Base-by-base conservation (phyloP, 2,329 filamentous ascomycete species). In the Dactylellina haptotyla region DNA sequence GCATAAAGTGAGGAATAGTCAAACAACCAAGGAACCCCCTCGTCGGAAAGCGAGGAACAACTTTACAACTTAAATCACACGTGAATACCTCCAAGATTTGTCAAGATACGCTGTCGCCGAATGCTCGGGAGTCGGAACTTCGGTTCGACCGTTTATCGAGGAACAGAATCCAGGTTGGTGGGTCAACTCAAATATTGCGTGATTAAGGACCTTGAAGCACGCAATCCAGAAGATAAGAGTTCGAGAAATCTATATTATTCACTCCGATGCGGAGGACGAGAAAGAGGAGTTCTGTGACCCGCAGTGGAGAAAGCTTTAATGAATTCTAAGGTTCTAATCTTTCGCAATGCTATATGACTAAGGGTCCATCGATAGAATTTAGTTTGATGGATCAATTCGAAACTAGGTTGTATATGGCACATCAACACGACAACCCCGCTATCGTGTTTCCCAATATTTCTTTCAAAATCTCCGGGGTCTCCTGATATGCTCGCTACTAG, bases 171-270 rank as follows among this genome's bases (percentile, higher is more conserved):
- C 66, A 54, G 57, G 66, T 64, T 58, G 39, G 66, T 71, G 66
- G 66, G 58, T 64, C 48, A 45, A 43, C 25, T 30, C 18, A 64
- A 30, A 25, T 28, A 64, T 71, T 71, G 66, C 66, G 66, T 71
- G 66, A 71, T 43, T 26, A 58, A 71, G 58, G 58, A 58, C 51
- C 45, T 6, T 12, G 51, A 45, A 66, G 56, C 66, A 64, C 66
- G 66, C 66, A 58, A 71, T 64, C n/a, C n/a, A n/a, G n/a, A n/a
- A n/a, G n/a, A n/a, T n/a, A n/a, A n/a, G n/a, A n/a, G n/a, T n/a
- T n/a, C n/a, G n/a, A n/a, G n/a, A n/a, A n/a, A n/a, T n/a, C n/a
- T n/a, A n/a, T n/a, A n/a, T n/a, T n/a, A n/a, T n/a, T n/a, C n/a
- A n/a, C n/a, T n/a, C n/a, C n/a, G n/a, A n/a, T n/a, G n/a, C n/a